Conservation (phyloP, 805 yeast genomes). For the Candida xiaguanensis region DNA sequence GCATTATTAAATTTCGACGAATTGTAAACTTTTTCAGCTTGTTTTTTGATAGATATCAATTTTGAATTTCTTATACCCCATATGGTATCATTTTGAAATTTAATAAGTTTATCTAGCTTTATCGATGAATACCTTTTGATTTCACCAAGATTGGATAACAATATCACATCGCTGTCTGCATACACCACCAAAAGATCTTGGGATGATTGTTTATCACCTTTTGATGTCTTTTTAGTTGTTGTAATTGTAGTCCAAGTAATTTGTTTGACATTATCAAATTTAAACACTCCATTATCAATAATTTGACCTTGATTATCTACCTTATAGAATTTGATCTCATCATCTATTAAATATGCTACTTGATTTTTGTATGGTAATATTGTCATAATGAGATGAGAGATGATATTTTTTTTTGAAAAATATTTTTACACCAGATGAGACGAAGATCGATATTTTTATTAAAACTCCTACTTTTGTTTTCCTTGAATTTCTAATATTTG, state of each 20-base stretch:
- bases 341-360: constrained; percentile 7
- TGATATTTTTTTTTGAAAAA: not conserved
- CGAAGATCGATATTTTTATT: not conserved
- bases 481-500: constrained; percentile 70
- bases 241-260: constrained; percentile 5
- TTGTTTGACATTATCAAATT: constrained; percentile 2
- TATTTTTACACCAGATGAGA: not conserved
- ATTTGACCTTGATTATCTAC: constrained; percentile 4
- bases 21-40: not conserved
- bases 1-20: not conserved
- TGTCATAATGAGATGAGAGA: constrained; percentile 7
- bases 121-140: not conserved
- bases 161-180: not conserved
- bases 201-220: constrained; percentile 1
- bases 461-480: not conserved
- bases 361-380: constrained; percentile 3
- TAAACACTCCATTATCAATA: not conserved
- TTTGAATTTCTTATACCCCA: not conserved
- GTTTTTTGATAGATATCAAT: not conserved
- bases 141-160: not conserved
- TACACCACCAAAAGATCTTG: constrained; percentile 4
- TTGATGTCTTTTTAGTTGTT: constrained; percentile 2
- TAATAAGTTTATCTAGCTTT: not conserved
- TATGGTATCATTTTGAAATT: constrained; percentile 1
- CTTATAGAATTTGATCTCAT: constrained; percentile 8